Base-by-base conservation (phyloP, 805 yeast genomes). In the Kuraishia hungarica region DNA sequence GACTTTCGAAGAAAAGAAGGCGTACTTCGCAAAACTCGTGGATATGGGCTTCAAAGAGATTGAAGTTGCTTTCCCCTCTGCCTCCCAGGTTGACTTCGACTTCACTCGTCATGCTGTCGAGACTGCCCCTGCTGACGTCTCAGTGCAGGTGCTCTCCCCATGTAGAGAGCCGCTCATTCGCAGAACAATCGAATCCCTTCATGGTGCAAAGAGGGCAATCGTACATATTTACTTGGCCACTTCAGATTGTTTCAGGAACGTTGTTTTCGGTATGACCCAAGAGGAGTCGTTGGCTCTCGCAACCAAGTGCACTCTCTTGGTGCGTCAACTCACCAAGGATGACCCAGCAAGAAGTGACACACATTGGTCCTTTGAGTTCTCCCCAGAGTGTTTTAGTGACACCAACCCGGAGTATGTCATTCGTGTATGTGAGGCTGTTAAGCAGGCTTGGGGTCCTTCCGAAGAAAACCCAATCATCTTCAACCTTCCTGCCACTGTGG, bases 401-500 rank as follows among this genome's bases (percentile, higher is more conserved):
- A 83, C 93, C 28, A 87, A 87, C 39, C 77, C 81, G 43, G 89
- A 85, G 55, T 86, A 82, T 63, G 89, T 90, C 2, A 78, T 86
- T 39, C 86, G 84, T 67, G 82, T 86, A 58, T 86, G 93, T 70
- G 89, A 86, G 67, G 92, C 91, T 21, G 93, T 86, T 48, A 85
- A 84, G 71, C 76, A 76, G 17, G 90, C 83, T 10, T 86, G 93
- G 93, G 89, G 78, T 62, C 93, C 93, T 59, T 76, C 87, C n/a
- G 83, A 60, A 7, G 89, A 84, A 58, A 76, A 80, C 59, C 92
- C 92, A 60, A 83, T 86, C 60, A 84, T 86, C 61, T 86, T 86
- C 75, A 86, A 86, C 72, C 74, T 86, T 61, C 93, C 93, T 21
- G 91, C 92, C 51, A 86, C 93, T 24, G 91, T 86, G 28, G 93